phyloP scores from a whole-genome alignment of 2,329 filamentous ascomycete genomes.

The Blastomyces gilchristii region DNA sequence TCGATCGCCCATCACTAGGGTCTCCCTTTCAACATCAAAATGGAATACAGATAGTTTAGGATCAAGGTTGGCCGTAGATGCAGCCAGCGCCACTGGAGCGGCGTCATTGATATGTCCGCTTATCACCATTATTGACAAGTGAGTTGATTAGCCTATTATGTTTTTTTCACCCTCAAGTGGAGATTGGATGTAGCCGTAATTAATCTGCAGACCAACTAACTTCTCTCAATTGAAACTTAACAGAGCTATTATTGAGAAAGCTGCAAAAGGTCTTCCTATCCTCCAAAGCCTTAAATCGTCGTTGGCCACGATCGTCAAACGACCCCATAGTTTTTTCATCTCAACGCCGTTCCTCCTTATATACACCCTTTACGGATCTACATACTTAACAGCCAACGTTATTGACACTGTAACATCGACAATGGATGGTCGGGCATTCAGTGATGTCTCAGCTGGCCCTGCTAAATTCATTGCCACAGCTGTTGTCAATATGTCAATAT shows the following conservation, averaged over 20 bases:
- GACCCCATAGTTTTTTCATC: slow-evolving; percentile 35
- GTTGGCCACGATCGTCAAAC: slow-evolving; percentile 30
- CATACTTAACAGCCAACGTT: slow-evolving; percentile 78
- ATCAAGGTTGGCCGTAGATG: slow-evolving; percentile 57
- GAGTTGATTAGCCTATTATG: slow-evolving; percentile 19
- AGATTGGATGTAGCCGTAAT: background rate
- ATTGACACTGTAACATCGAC: slow-evolving; percentile 75
- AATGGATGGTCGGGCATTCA: slow-evolving; percentile 45
- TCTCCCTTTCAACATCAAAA: slow-evolving; percentile 15
- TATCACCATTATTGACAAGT: slow-evolving; percentile 83
- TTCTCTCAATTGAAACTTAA: background rate
- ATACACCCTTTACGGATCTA: slow-evolving; percentile 65
- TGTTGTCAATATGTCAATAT: slow-evolving; percentile 71
- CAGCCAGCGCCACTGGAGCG: slow-evolving; percentile 58
- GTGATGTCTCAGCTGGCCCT: slow-evolving; percentile 57
- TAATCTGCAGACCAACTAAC: background rate
- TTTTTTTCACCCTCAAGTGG: background rate
- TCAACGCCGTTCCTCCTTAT: slow-evolving; percentile 42
- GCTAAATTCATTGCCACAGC: slow-evolving; percentile 74
- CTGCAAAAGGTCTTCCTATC: slow-evolving; percentile 36
- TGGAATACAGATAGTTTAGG: slow-evolving; percentile 72
- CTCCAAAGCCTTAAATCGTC: slow-evolving; percentile 32
- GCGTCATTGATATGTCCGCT: slow-evolving; percentile 69
- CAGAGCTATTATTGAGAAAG: slow-evolving; percentile 43
- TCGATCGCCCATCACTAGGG: background rate